Base-by-base conservation (phyloP, 176 grass and related monocot genomes). In the Urochloa ruziziensis region DNA sequence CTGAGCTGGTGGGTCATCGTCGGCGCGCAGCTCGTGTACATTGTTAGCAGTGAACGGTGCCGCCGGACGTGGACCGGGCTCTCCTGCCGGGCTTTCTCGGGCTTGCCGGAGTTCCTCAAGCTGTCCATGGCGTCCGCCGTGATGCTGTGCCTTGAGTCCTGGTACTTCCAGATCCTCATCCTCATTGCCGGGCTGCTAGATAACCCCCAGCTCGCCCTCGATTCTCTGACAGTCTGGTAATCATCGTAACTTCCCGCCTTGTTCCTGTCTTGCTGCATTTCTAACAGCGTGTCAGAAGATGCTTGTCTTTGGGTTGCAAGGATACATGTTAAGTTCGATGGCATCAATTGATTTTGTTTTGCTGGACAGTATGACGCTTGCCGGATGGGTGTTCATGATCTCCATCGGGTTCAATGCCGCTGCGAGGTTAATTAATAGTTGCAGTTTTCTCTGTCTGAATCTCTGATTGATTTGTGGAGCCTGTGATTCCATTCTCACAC, bases 1-100 rank as follows among this genome's bases (percentile, higher is more conserved):
- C 0, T 89, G 9, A 93, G 81, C 42, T 97, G 94, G 94, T 97
- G 94, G 91, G 54, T 93, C 68, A 85, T 93, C 32, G 91, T 89
- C 18, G 19, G 23, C 9, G 89, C 46, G 0, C 88, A 97, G 87
- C 93, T 97, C 39, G 2, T 75, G 0, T 97, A 97, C 78, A 93
- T 93, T 62, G 73, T 69, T 30, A 71, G 43, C 40, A 93, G 91
- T 83, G 37, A 30, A 10, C 53, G 78, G 5, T 96, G 91, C 67
- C 49, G 80, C 10, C 62, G 60, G 49, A 91, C 91, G 0, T 96
- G 94, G 94, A 89, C 84, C 1, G 94, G 91, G 0, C 77, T 96
- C 75, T 84, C 86, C 2, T 60, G 81, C 18, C 58, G 83, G 46
- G 94, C 94, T 0, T 96, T 96, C 82, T 66, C 80, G 0, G 88